Conservation (phyloP, 1,139 yeast species). For the Pichia norvegensis region DNA sequence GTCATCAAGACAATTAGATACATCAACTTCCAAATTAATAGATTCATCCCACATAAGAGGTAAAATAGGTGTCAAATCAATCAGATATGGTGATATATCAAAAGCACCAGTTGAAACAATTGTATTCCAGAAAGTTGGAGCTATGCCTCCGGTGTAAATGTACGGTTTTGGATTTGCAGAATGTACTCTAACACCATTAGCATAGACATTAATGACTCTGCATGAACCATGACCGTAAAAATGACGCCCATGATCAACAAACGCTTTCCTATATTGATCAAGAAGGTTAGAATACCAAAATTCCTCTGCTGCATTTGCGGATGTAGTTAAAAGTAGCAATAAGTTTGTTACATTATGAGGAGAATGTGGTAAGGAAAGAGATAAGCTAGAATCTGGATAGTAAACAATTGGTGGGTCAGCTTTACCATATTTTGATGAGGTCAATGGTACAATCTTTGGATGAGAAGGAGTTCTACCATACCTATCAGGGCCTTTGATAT, state of each 20-base stretch:
- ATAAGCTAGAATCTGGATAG: conserved; percentile 35
- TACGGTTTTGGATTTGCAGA: conserved; percentile 51
- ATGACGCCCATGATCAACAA: conserved; percentile 33
- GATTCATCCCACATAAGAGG: conserved; percentile 48
- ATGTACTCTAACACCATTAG: conserved; percentile 43
- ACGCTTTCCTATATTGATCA: conserved; percentile 38
- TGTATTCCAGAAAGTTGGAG: conserved; percentile 75
- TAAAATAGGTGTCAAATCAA: conserved; percentile 61
- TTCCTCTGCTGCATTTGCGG: conserved; percentile 76
- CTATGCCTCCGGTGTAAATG: conserved; percentile 69
- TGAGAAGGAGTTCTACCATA: conserved; percentile 27
- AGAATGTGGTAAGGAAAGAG: conserved; percentile 35
- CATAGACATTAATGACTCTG: conserved; percentile 44
- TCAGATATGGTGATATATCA: conserved; percentile 56
- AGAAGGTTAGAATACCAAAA: conserved; percentile 70
- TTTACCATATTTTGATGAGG: conserved; percentile 22
- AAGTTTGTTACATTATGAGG: conserved; percentile 49
- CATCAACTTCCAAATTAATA: conserved; percentile 37
- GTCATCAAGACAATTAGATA: conserved; percentile 52
- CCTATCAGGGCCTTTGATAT: conserved; percentile 7
- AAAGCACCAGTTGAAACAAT: conserved; percentile 67
- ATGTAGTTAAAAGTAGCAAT: conserved; percentile 51
- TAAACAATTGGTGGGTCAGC: conserved; percentile 36
- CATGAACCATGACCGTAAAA: conserved; percentile 59
- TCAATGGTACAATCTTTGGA: conserved; percentile 31